Conservation (phyloP, 192 early-diverging fungal genomes). For the Obelidium mucronatum region DNA sequence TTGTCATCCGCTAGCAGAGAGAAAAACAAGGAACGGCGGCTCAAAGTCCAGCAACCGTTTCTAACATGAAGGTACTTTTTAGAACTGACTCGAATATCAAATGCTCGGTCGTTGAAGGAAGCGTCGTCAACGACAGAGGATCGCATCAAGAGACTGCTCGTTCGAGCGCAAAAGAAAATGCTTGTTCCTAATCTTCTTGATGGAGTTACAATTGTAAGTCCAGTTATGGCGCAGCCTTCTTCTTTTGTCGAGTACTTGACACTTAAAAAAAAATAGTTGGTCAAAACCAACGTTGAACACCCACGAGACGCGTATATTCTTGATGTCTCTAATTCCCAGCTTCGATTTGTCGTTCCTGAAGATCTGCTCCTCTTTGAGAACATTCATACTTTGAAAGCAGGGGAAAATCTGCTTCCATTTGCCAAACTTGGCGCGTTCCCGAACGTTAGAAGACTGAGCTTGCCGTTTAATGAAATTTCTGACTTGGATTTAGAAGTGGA, state of each 20-base stretch:
- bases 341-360: slow-evolving; percentile 60
- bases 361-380: slow-evolving; percentile 61
- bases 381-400: slow-evolving; percentile 50
- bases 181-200: slow-evolving; percentile 17
- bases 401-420: slow-evolving; percentile 58
- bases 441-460: slow-evolving; percentile 41
- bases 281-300: slow-evolving; percentile 52
- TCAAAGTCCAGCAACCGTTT: too few species aligned
- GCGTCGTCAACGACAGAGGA: background rate
- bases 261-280: slow-evolving; percentile 41
- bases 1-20: too few species aligned
- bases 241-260: background rate
- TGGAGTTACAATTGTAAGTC: slow-evolving; percentile 21
- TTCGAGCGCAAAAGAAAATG: background rate
- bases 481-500: slow-evolving; percentile 63
- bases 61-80: too few species aligned
- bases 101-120: background rate
- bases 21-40: too few species aligned
- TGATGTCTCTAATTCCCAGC: slow-evolving; percentile 43
- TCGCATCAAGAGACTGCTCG: background rate
- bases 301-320: slow-evolving; percentile 57
- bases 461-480: slow-evolving; percentile 60
- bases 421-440: slow-evolving; percentile 55
- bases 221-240: background rate
- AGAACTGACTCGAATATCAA: background rate